Conservation (phyloP, 768 basidiomycete species). For the Tricholoma saponaceum region DNA sequence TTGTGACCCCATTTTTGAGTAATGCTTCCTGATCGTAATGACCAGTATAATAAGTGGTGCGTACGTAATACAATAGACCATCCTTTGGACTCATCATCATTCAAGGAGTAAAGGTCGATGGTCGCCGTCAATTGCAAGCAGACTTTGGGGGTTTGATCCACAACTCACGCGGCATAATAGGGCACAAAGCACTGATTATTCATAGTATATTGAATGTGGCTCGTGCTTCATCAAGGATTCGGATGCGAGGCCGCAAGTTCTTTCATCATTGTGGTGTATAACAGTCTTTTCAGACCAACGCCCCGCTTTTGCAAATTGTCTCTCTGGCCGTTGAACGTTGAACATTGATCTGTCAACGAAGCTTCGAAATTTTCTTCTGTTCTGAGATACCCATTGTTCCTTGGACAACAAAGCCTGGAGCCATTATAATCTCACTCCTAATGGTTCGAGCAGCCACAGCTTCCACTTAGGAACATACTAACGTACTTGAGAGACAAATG, state of each 20-base stretch:
- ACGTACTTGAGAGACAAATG: slow-evolving; percentile 5
- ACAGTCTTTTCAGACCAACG: neutral
- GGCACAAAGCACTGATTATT: slow-evolving; percentile 8
- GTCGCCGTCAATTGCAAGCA: no score
- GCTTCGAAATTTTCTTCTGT: neutral
- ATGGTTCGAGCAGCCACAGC: slow-evolving; percentile 3
- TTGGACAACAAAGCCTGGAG: slow-evolving; percentile 10
- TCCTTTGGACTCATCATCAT: neutral
- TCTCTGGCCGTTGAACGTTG: slow-evolving; percentile 17
- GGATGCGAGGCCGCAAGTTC: neutral
- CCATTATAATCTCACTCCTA: slow-evolving; percentile 12
- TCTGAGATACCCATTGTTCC: slow-evolving; percentile 4
- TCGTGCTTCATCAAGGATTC: neutral
- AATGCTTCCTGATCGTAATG: neutral
- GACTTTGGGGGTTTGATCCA: no score
- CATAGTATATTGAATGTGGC: slow-evolving; percentile 3
- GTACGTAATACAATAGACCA: neutral
- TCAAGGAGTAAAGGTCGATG: no score
- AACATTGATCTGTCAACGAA: slow-evolving; percentile 16
- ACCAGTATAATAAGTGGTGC: neutral
- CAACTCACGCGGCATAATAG: no score
- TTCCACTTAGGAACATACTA: neutral
- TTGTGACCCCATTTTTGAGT: neutral
- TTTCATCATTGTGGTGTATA: slow-evolving; percentile 2
- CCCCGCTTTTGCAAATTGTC: neutral